Conservation (phyloP, 148 eudicot species). For the Chenopodium suecicum region DNA sequence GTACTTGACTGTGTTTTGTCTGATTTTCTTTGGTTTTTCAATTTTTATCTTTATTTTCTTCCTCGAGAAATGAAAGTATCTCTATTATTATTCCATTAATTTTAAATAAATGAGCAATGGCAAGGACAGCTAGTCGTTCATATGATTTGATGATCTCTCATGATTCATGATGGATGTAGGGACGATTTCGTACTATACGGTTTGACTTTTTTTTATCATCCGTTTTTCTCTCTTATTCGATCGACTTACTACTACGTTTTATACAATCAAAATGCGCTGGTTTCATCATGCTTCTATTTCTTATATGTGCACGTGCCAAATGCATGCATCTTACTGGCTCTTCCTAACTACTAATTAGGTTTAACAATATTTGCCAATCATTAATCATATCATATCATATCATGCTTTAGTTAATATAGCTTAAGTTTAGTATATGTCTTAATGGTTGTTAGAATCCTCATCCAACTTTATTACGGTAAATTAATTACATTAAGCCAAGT, state of each 20-base stretch:
- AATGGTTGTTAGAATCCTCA: neutral
- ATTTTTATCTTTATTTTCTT: neutral
- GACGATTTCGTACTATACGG: neutral
- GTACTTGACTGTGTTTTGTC: slow-evolving; percentile 19
- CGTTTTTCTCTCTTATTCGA: too few species aligned
- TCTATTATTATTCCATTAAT: neutral
- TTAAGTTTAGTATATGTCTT: neutral
- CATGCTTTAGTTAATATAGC: neutral
- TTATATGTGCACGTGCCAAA: slow-evolving; percentile 21
- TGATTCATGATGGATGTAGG: neutral
- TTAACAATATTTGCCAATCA: neutral
- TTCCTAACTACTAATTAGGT: neutral
- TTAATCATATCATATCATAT: neutral
- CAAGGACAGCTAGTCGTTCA: neutral
- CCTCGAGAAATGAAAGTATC: neutral
- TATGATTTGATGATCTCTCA: neutral
- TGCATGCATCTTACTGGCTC: slow-evolving; percentile 25
- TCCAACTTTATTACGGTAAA: neutral
- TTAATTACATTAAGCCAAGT: too few species aligned
- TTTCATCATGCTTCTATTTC: neutral
- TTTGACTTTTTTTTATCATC: neutral
- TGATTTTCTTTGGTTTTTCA: slow-evolving; percentile 8
- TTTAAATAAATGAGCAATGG: slow-evolving; percentile 3
- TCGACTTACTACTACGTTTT: too few species aligned
- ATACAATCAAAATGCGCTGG: slow-evolving; percentile 19